phyloP scores from a whole-genome alignment of 2,329 filamentous ascomycete species.

The Geosmithia morbida region DNA sequence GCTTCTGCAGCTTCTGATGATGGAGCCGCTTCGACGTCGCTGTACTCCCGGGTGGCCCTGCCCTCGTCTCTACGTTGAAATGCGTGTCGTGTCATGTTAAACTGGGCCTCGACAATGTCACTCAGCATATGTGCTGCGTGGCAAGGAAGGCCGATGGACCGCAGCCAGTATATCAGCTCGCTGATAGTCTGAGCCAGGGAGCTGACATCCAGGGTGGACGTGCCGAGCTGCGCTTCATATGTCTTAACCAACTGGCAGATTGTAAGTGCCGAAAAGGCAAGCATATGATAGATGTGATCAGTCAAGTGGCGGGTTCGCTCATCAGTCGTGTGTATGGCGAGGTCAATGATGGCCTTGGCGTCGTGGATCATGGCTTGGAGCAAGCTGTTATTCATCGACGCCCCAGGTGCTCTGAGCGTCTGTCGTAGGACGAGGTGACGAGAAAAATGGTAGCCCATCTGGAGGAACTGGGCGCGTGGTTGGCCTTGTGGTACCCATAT shows the following conservation, averaged over 20 bases:
- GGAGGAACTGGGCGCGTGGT: constrained; percentile 13
- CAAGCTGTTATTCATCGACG: constrained; percentile 3
- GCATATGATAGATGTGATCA: constrained; percentile 13
- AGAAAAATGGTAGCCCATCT: constrained; percentile 14
- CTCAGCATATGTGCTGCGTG: constrained; percentile 11
- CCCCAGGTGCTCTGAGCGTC: constrained; percentile 7
- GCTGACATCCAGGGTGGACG: constrained; percentile 4
- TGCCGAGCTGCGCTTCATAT: constrained; percentile 8
- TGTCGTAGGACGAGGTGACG: constrained; percentile 10
- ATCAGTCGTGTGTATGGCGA: constrained; percentile 13
- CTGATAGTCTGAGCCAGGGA: constrained; percentile 7
- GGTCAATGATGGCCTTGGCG: constrained; percentile 10
- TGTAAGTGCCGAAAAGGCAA: constrained; percentile 12
- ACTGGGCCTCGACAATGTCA: constrained; percentile 9
- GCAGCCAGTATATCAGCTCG: constrained; percentile 9
- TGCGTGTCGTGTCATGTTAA: constrained; percentile 6
- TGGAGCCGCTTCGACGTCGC: too few species aligned
- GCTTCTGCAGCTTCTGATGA: not conserved
- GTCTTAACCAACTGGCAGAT: constrained; percentile 9
- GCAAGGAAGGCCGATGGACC: constrained; percentile 9
- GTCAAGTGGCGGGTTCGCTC: constrained; percentile 13
- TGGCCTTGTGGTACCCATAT: constrained; percentile 5
- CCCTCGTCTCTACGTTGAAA: not conserved
- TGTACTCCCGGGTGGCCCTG: too few species aligned
- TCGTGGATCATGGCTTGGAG: constrained; percentile 10